Conservation (phyloP, 2,329 filamentous ascomycete genomes). For the Diplodia intermedia region DNA sequence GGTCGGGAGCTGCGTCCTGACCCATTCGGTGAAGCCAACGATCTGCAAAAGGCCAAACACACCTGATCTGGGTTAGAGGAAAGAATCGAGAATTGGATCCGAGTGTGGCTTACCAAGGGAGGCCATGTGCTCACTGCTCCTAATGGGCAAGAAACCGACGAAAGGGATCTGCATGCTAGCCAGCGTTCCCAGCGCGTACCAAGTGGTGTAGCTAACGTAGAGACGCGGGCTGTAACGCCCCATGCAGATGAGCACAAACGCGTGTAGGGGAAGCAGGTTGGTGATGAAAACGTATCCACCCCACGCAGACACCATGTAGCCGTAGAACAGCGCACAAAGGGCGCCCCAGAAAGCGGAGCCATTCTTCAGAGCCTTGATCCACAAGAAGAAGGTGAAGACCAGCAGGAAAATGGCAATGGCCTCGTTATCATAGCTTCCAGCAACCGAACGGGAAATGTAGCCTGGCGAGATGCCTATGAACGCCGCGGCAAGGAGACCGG, state of each 20-base stretch:
- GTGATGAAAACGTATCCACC: slow-evolving; percentile 99
- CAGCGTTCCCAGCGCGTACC: slow-evolving; percentile 94
- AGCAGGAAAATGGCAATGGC: slow-evolving; percentile 98
- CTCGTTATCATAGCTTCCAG: slow-evolving; percentile 99
- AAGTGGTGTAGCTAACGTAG: slow-evolving; percentile 96
- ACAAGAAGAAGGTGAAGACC: slow-evolving; percentile 97
- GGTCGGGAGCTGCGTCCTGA: slow-evolving; percentile 85
- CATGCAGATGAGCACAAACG: slow-evolving; percentile 95
- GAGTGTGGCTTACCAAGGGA: slow-evolving; percentile 72
- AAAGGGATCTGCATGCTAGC: slow-evolving; percentile 99
- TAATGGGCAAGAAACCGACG: slow-evolving; percentile 94
- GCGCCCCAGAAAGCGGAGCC: slow-evolving; percentile 97
- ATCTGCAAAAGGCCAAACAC: slow-evolving; percentile 96
- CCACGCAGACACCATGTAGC: slow-evolving; percentile 99
- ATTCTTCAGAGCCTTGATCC: slow-evolving; percentile 98
- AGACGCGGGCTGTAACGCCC: slow-evolving; percentile 91
- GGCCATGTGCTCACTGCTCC: slow-evolving; percentile 98
- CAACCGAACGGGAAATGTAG: slow-evolving; percentile 97
- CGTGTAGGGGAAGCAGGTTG: slow-evolving; percentile 91
- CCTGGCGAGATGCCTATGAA: slow-evolving; percentile 99
- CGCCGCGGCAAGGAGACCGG: slow-evolving; percentile 87
- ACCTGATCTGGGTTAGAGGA: slow-evolving; percentile 59
- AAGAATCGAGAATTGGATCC: not conserved
- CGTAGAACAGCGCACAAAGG: slow-evolving; percentile 93
- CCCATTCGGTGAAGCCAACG: slow-evolving; percentile 88